phyloP scores from a whole-genome alignment of 140 eudicot species.

The Erigeron philadelphicus region DNA sequence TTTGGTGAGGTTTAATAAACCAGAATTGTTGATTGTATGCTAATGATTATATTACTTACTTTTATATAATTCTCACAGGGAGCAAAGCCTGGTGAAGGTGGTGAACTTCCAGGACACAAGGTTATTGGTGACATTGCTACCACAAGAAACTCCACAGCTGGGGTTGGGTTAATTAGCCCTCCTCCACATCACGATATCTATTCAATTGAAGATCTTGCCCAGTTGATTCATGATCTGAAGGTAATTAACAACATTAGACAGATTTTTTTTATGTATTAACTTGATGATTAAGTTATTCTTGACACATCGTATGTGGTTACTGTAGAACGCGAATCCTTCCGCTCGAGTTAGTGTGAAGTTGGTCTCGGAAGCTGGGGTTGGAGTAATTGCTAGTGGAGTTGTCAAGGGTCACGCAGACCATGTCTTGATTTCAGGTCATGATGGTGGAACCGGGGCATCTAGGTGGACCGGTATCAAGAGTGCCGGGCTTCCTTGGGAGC shows the following conservation, averaged over 20 bases:
- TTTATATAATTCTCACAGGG: slow-evolving; percentile 48
- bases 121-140: slow-evolving; percentile 95
- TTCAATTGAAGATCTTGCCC: slow-evolving; percentile 98
- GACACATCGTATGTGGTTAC: slow-evolving; percentile 7
- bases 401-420: slow-evolving; percentile 99
- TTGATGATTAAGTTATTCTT: background rate
- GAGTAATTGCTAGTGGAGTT: slow-evolving; percentile 97
- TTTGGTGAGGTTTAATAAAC: slow-evolving; percentile 52
- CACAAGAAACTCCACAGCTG: slow-evolving; percentile 96
- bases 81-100: slow-evolving; percentile 99
- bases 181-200: slow-evolving; percentile 99
- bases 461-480: slow-evolving; percentile 97
- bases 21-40: slow-evolving; percentile 11
- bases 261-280: background rate
- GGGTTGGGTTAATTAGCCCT: slow-evolving; percentile 96
- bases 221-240: slow-evolving; percentile 88
- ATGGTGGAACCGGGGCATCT: slow-evolving; percentile 99
- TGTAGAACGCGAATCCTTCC: slow-evolving; percentile 86
- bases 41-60: slow-evolving; percentile 15
- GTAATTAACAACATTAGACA: slow-evolving; percentile 34
- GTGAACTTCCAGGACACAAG: slow-evolving; percentile 98
- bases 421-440: slow-evolving; percentile 93
- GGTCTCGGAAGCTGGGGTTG: slow-evolving; percentile 99
- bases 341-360: slow-evolving; percentile 93
- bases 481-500: slow-evolving; percentile 99